These are phyloP conservation scores for Triticum timopheevii DNA, from an alignment of 176 grass and related monocot genomes.

Conservation along the genomic window DNA sequence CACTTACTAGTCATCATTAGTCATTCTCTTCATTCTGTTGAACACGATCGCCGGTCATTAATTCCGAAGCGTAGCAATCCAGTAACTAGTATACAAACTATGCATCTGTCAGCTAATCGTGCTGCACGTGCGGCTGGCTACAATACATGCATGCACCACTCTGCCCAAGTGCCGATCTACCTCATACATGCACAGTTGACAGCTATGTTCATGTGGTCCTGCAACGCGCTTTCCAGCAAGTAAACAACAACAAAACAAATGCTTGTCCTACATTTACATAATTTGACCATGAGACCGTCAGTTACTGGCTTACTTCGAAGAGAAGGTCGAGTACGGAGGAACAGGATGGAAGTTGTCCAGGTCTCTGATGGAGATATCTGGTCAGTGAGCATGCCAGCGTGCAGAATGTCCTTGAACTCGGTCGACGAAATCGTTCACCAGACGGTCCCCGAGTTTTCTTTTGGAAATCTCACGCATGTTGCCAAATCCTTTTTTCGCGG, in stretches of 20 bases:
- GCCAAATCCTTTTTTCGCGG: not conserved
- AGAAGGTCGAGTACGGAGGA: not conserved
- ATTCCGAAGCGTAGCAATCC: not conserved
- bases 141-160: not conserved
- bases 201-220: not conserved
- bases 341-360: not conserved
- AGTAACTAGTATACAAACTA: not conserved
- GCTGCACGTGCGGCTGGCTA: slow-evolving; percentile 28
- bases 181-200: not conserved
- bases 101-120: slow-evolving; percentile 3
- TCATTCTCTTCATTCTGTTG: slow-evolving; percentile 7
- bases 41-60: not conserved
- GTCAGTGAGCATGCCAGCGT: not conserved
- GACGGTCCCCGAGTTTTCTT: not conserved
- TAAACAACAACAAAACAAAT: not conserved
- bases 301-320: not conserved
- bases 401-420: not conserved
- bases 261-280: not conserved
- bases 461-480: not conserved
- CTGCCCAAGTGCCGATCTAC: not conserved
- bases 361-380: slow-evolving; percentile 32
- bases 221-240: slow-evolving; percentile 25
- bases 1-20: no score
- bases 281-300: not conserved
- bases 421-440: not conserved